Percentiles rank a stretch among this genome's conserved stretches.
These are phyloP conservation scores for Acanthamoeba triangularis DNA, from an alignment of 208 protist genomes.

Conservation along the genomic window DNA sequence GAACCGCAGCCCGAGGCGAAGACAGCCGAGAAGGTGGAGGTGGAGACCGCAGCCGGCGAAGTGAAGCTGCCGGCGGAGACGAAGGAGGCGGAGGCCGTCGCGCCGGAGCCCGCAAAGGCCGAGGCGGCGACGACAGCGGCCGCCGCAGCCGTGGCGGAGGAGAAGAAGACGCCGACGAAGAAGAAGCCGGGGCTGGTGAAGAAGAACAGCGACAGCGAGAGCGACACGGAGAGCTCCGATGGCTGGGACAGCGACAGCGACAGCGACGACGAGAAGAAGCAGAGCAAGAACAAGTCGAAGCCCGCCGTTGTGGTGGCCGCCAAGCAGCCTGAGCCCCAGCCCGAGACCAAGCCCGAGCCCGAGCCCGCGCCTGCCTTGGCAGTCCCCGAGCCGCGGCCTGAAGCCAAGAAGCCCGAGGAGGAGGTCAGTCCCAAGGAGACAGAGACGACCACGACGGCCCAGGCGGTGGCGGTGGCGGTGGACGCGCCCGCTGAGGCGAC, in stretches of 20 bases:
- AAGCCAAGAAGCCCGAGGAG: not conserved
- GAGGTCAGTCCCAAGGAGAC: not conserved
- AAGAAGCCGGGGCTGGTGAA: constrained; percentile 38
- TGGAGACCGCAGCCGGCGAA: not conserved
- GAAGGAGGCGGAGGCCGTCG: not conserved
- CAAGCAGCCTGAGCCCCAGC: not conserved
- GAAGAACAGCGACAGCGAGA: constrained; percentile 69
- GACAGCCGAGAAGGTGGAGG: not conserved
- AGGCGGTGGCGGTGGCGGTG: not conserved
- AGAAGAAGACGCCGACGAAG: not conserved
- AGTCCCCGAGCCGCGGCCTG: too few species aligned
- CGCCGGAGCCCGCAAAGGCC: not conserved
- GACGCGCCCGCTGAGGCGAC: not conserved
- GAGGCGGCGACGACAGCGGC: too few species aligned
- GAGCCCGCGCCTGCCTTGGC: too few species aligned
- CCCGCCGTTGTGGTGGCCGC: not conserved
- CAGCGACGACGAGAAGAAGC: not conserved
- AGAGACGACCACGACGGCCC: not conserved
- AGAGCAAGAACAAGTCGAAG: not conserved
- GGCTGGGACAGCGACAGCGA: not conserved
- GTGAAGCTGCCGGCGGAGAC: too few species aligned
- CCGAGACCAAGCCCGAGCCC: not conserved
- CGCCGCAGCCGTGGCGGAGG: too few species aligned
- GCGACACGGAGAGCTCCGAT: not conserved
- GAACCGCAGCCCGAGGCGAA: not conserved